Percentiles rank a stretch among this genome's conserved stretches.
Evolutionary conservation across 371 early-diverging fungal genomes (phyloP).

Genomic region (Funneliformis caledonium): DNA sequence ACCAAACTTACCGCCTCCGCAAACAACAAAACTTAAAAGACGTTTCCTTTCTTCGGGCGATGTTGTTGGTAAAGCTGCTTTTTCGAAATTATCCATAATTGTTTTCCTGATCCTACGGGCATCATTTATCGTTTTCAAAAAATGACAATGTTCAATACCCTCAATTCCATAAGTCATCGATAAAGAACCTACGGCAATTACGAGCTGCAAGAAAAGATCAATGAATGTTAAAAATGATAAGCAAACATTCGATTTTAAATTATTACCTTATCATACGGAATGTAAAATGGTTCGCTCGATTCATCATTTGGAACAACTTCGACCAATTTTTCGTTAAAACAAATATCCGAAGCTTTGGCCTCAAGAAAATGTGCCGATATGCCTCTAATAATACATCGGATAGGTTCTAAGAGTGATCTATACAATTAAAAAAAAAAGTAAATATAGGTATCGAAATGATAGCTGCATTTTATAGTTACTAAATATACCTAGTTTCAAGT

Average conservation of each 20-base stretch:
- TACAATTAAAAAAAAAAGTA: neutral
- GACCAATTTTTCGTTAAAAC: constrained; percentile 66
- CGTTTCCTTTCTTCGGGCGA: constrained; percentile 75
- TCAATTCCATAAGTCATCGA: constrained; percentile 80
- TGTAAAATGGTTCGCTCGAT: constrained; percentile 58
- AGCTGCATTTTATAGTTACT: neutral
- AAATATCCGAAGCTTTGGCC: constrained; percentile 66
- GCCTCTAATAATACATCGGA: constrained; percentile 64
- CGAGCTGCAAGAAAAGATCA: constrained; percentile 51
- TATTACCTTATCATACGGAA: constrained; percentile 67
- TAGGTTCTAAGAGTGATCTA: constrained; percentile 74
- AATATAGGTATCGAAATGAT: neutral
- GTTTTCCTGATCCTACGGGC: constrained; percentile 71
- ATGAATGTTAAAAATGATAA: neutral
- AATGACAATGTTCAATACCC: constrained; percentile 75
- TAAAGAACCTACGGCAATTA: constrained; percentile 83
- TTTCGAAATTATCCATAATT: constrained; percentile 81
- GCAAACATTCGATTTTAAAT: neutral
- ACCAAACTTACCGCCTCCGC: constrained; percentile 72
- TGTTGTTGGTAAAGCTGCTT: constrained; percentile 78
- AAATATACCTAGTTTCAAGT: constrained; percentile 67
- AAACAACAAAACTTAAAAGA: constrained; percentile 84
- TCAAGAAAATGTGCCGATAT: constrained; percentile 56
- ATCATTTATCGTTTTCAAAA: constrained; percentile 74
- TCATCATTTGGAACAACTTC: constrained; percentile 54